Conservation (phyloP, 2,329 filamentous ascomycete species). For the Beauveria sp. region DNA sequence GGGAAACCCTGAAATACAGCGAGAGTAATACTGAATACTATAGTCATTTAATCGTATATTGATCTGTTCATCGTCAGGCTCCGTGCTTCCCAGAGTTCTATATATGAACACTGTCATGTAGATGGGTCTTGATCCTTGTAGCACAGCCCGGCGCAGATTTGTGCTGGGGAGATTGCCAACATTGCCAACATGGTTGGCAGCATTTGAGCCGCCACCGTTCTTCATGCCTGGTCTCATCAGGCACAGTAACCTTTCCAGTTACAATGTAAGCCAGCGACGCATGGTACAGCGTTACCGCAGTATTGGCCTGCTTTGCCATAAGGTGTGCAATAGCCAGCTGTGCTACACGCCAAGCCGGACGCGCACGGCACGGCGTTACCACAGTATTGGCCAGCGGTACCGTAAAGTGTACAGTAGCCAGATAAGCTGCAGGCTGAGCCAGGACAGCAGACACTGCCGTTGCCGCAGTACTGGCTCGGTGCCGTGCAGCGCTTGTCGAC, state of each 20-base stretch:
- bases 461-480: background rate
- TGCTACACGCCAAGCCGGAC: background rate
- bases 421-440: background rate
- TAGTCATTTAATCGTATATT: no score
- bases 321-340: background rate
- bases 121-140: background rate
- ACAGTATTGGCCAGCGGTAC: constrained; percentile 37
- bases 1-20: no score
- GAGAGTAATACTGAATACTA: no score
- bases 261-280: background rate
- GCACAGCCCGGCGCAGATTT: no score
- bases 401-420: constrained; percentile 28
- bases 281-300: background rate
- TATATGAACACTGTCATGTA: no score
- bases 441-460: background rate
- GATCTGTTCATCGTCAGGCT: no score
- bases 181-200: no score
- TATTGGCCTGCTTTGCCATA: background rate
- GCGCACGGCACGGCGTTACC: constrained; percentile 23
- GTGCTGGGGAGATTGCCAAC: no score
- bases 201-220: background rate
- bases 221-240: background rate
- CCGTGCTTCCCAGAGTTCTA: no score
- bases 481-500: background rate
- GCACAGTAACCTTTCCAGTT: background rate